phyloP scores from a whole-genome alignment of 2,329 filamentous ascomycete species.

The Grosmannia serpens region DNA sequence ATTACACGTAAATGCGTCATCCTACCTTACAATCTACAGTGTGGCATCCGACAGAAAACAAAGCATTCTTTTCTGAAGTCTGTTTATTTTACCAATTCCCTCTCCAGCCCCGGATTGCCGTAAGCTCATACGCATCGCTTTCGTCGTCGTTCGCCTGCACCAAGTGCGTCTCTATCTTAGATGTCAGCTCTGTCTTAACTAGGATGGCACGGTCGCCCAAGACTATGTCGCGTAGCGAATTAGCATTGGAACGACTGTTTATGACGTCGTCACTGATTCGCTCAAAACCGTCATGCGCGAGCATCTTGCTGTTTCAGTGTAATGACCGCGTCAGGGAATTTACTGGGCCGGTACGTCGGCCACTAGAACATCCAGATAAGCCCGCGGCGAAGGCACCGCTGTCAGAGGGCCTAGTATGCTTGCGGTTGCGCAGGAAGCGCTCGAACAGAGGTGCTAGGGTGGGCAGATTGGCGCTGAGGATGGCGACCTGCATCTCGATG shows the following conservation, averaged over 20 bases:
- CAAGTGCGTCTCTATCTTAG: neutral
- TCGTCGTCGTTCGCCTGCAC: neutral
- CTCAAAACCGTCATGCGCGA: neutral
- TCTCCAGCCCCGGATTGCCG: neutral
- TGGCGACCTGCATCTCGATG: constrained; percentile 19
- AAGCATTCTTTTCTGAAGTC: too few species aligned
- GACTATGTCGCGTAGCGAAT: neutral
- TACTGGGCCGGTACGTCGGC: neutral
- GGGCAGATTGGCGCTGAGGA: constrained; percentile 27
- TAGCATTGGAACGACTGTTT: neutral
- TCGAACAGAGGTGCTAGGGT: constrained; percentile 27
- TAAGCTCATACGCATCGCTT: neutral
- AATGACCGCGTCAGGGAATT: too few species aligned
- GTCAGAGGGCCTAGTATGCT: neutral
- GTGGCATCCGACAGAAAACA: too few species aligned
- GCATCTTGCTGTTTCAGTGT: neutral
- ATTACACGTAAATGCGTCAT: too few species aligned
- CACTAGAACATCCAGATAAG: neutral
- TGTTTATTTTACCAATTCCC: too few species aligned
- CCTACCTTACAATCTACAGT: too few species aligned
- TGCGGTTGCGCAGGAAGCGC: neutral
- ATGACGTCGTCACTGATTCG: neutral
- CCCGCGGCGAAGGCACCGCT: neutral
- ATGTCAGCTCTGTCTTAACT: neutral
- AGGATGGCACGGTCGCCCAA: neutral